Evolutionary conservation across 495 filamentous ascomycete genomes (phyloP), one percentile per base, ranked within the genome.

Genomic region (Daldinia caldariorum): DNA sequence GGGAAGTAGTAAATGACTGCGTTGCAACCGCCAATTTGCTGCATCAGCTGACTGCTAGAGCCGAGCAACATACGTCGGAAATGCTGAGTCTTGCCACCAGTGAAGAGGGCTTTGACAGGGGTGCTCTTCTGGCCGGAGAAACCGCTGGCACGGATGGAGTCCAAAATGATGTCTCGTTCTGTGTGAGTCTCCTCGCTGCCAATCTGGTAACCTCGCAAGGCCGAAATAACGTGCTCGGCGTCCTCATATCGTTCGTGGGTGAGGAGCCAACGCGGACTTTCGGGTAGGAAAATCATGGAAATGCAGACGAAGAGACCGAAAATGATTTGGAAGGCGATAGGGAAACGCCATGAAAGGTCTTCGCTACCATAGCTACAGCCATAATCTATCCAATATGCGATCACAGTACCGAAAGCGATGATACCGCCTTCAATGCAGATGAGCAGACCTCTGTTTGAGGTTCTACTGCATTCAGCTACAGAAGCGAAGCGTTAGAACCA

Each of bases 301-400:
- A 87, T 56, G 60, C 87, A 81, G 55, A 91, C 84, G 63, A 89
- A 78, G 13, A 91, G 16, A 50, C 86, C 89, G 70, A 92, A 91
- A 22, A 91, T 61, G 51, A 88, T 82, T 79, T 92, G 90, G 84
- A 92, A 91, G 4, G 88, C 88, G 61, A 92, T 91, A 16, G 90
- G 90, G 79, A 92, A 89, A 39, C 90, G 81, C 90, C 90, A 92
- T 5, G 85, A 84, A 4, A 91, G 78, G 64, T 87, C 84, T 7
- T 78, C 67, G 1, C 84, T 82, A 10, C 86, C 88, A 68, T 90
- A 93, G 31, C 84, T 87, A 47, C 86, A 81, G 63, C 90, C 90
- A 66, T 89, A 92, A 66, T 91, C 89, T 47, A 92, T 83, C 90
- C 90, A 93, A 79, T 92, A 93, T 18, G 89, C 89, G 22, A 92